Percentiles rank a stretch among this genome's conserved stretches.
Evolutionary conservation across 106 monocot species (phyloP).

Genomic region (Dendrobium nobile): DNA sequence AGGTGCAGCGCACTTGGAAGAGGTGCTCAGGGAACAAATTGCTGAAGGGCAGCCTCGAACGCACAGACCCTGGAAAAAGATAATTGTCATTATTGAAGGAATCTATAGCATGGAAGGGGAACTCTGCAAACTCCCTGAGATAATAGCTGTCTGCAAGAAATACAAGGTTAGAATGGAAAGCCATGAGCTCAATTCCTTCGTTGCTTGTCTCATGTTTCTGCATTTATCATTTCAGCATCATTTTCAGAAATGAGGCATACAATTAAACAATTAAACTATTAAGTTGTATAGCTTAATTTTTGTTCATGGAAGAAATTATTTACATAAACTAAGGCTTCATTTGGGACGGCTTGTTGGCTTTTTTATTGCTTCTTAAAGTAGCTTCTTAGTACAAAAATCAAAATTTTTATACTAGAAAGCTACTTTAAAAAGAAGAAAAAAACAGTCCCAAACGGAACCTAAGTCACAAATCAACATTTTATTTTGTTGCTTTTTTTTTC

Average conservation of each 20-base stretch:
- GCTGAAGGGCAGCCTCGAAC: slow-evolving; percentile 91
- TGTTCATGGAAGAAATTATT: too few relatives aligned
- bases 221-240: background rate
- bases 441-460: too few relatives aligned
- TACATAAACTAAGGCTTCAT: too few relatives aligned
- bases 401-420: too few relatives aligned
- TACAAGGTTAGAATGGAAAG: slow-evolving; percentile 58
- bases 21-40: slow-evolving; percentile 92
- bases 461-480: too few relatives aligned
- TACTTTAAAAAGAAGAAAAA: too few relatives aligned
- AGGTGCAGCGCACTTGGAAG: slow-evolving; percentile 94
- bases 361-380: too few relatives aligned
- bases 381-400: too few relatives aligned
- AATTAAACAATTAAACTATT: too few relatives aligned
- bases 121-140: slow-evolving; percentile 95
- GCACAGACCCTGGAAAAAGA: slow-evolving; percentile 96
- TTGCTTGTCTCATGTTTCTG: background rate
- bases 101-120: slow-evolving; percentile 99
- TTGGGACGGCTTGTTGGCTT: too few relatives aligned
- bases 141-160: slow-evolving; percentile 94
- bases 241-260: background rate
- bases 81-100: slow-evolving; percentile 93
- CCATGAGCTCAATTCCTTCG: background rate
- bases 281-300: too few relatives aligned
- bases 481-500: too few relatives aligned